A percentile compares a stretch with the other conserved stretches of the same genome.
phyloP scores from a whole-genome alignment of 768 basidiomycete species.

The Russula ochroleuca region DNA sequence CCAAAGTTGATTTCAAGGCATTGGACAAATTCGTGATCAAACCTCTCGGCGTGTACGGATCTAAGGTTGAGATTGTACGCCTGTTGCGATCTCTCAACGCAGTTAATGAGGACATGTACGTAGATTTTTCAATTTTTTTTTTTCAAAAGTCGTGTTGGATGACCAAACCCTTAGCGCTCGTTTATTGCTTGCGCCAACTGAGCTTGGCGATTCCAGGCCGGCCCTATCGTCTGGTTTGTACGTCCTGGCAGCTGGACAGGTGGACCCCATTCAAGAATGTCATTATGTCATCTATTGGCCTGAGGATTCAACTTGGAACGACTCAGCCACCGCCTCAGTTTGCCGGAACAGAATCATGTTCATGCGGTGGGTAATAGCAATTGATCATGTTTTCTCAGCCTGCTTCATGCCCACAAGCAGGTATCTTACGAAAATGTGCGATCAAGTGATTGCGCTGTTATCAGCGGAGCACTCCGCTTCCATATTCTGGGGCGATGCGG shows the following conservation, averaged over 20 bases:
- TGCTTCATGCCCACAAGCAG: too few species aligned
- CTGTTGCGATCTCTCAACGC: slow-evolving; percentile 39
- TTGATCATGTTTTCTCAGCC: too few species aligned
- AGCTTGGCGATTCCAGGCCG: background rate
- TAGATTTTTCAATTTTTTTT: background rate
- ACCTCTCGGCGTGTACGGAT: slow-evolving; percentile 56
- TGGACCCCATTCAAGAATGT: slow-evolving; percentile 26
- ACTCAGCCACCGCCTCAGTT: slow-evolving; percentile 43
- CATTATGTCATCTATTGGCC: slow-evolving; percentile 59
- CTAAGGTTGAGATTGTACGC: slow-evolving; percentile 45
- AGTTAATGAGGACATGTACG: slow-evolving; percentile 42
- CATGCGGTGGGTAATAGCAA: too few species aligned
- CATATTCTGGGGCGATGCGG: slow-evolving; percentile 43
- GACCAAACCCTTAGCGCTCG: too few species aligned
- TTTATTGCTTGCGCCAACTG: too few species aligned
- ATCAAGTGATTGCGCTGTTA: slow-evolving; percentile 50
- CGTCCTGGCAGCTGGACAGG: background rate
- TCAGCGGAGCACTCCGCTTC: slow-evolving; percentile 45
- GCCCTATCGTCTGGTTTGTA: slow-evolving; percentile 4
- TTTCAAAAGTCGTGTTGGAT: too few species aligned
- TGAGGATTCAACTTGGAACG: slow-evolving; percentile 55
- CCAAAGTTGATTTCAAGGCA: slow-evolving; percentile 51
- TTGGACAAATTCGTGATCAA: slow-evolving; percentile 46
- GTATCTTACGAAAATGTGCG: slow-evolving; percentile 36
- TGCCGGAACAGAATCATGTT: slow-evolving; percentile 55